Conservation (phyloP, 306 rosid genomes). For the Cucurbita maxima region DNA sequence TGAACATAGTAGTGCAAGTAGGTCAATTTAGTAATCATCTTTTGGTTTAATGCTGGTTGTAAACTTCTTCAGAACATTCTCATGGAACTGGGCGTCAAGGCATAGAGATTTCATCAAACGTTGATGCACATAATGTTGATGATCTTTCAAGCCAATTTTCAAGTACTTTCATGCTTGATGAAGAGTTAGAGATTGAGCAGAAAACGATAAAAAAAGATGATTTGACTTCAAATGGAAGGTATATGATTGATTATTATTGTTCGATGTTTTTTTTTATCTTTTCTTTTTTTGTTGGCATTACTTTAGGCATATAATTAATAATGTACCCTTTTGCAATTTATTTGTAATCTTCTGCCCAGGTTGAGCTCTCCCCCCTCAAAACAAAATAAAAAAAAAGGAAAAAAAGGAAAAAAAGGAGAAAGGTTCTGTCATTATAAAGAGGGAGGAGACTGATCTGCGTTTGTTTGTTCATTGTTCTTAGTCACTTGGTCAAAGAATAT, state of each 20-base stretch:
- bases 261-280: neutral
- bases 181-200: conserved; percentile 84
- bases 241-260: conserved; percentile 7
- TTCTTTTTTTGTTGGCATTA: neutral
- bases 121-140: conserved; percentile 26
- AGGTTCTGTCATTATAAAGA: neutral
- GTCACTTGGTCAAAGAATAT: neutral
- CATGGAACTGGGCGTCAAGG: conserved; percentile 27
- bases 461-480: neutral
- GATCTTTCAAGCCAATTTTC: conserved; percentile 60
- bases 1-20: conserved; percentile 4
- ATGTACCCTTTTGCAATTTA: neutral
- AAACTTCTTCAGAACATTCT: conserved; percentile 8
- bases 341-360: neutral
- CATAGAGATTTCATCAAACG: conserved; percentile 14
- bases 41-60: conserved; percentile 6
- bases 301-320: neutral
- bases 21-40: conserved; percentile 9
- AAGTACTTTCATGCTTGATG: conserved; percentile 87
- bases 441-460: neutral
- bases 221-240: conserved; percentile 48
- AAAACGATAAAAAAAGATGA: conserved; percentile 34
- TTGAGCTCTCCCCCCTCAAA: no score
- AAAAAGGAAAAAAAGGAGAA: neutral
- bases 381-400: neutral